Base-by-base conservation (phyloP, 2,329 filamentous ascomycete genomes). In the Pleomassaria siparia region DNA sequence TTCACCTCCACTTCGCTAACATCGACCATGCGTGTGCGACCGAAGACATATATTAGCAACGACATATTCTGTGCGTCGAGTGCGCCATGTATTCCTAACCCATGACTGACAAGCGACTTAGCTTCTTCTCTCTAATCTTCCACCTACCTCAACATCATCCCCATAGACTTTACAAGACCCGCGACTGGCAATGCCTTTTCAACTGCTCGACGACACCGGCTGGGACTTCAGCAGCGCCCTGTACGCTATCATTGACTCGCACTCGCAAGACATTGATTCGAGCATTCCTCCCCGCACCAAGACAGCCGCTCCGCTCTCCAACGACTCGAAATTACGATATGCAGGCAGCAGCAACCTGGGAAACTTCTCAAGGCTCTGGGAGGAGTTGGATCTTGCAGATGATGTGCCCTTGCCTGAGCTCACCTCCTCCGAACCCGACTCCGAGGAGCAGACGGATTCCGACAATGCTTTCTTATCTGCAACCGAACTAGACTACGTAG, bases 221-320 rank as follows among this genome's bases (percentile, higher is more conserved):
- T 78, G 76, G 76, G 73, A 76, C 59, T 73, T 78, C 45, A 69
- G 72, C 47, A 66, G 72, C n/a, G 74, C 72, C 30, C 64, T 75
- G 45, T 67, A 74, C 29, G n/a, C n/a, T n/a, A 65, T 78, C 29
- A 67, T 75, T 55, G 43, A 43, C 24, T 43, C 28, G 10, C 26
- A 43, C 26, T 21, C 20, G 26, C 25, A 30, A 22, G 40, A 43
- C 13, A 12, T 40, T 9, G 37, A 28, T 10, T 25, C 42, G 11
- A 20, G 44, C 11, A 10, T 36, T 25, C 13, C 25, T 18, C 22
- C 16, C 12, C 25, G 16, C 8, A 16, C 15, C 18, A 6, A 24
- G 7, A 11, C 20, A 12, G 11, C 20, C 11, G 7, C n/a, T n/a
- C n/a, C n/a, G n/a, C n/a, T n/a, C n/a, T 37, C n/a, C 35, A n/a